Evolutionary conservation across 140 eudicot genomes (phyloP).

Genomic region (Bidens hawaiensis): DNA sequence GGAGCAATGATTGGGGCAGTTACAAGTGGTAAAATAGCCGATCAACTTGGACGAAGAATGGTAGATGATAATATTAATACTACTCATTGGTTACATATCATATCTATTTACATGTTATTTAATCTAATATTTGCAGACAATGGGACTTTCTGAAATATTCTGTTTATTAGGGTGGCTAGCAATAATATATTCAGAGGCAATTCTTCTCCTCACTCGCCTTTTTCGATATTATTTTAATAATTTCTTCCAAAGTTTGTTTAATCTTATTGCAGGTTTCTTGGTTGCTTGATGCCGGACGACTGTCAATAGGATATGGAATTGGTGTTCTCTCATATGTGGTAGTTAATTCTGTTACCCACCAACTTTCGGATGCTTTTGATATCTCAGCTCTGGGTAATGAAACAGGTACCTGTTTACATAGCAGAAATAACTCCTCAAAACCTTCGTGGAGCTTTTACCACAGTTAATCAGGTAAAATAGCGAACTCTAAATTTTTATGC

Average conservation of each 20-base stretch:
- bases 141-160: slow-evolving; percentile 58
- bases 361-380: background rate
- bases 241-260: background rate
- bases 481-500: background rate
- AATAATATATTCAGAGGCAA: slow-evolving; percentile 57
- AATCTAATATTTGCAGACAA: slow-evolving; percentile 42
- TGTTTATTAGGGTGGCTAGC: slow-evolving; percentile 60
- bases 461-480: slow-evolving; percentile 50
- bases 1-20: slow-evolving; percentile 92
- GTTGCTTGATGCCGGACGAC: slow-evolving; percentile 75
- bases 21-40: slow-evolving; percentile 81
- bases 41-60: slow-evolving; percentile 70
- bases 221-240: background rate
- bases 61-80: too few species aligned
- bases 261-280: slow-evolving; percentile 28
- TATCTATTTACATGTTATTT: too few species aligned
- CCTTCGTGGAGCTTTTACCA: slow-evolving; percentile 71
- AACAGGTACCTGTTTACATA: slow-evolving; percentile 79
- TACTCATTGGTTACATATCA: too few species aligned
- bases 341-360: slow-evolving; percentile 12
- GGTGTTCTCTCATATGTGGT: slow-evolving; percentile 81
- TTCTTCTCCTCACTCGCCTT: background rate
- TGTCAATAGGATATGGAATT: slow-evolving; percentile 63
- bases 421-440: slow-evolving; percentile 85
- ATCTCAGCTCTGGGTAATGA: slow-evolving; percentile 5